A percentile compares a stretch with the other conserved stretches of the same genome.
Evolutionary conservation across 345 rosid genomes (phyloP).

Genomic region (Lepidium sativum): DNA sequence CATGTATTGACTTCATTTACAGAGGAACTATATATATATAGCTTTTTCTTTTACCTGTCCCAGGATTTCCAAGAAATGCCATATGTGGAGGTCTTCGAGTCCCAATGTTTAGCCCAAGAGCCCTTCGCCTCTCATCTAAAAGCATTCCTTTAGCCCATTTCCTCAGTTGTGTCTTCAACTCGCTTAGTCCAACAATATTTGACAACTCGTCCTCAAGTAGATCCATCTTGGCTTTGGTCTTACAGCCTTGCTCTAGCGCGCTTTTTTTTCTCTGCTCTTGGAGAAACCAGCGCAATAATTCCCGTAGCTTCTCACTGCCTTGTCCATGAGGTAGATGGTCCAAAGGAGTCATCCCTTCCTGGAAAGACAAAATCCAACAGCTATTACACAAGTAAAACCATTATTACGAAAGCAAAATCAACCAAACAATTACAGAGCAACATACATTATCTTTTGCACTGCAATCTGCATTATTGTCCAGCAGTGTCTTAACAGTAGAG

Average conservation of each 20-base stretch:
- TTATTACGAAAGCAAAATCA: neutral
- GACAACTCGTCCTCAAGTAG: slow-evolving; percentile 73
- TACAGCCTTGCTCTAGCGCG: slow-evolving; percentile 70
- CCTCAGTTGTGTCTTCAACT: slow-evolving; percentile 76
- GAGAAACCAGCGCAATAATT: slow-evolving; percentile 45
- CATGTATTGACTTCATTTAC: neutral
- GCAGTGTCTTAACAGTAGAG: slow-evolving; percentile 75
- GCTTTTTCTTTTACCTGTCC: slow-evolving; percentile 53
- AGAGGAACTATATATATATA: neutral
- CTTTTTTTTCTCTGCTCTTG: slow-evolving; percentile 77
- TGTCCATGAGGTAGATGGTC: slow-evolving; percentile 83
- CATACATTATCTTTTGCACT: slow-evolving; percentile 77
- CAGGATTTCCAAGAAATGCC: slow-evolving; percentile 98
- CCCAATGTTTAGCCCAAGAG: slow-evolving; percentile 86
- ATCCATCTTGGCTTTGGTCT: slow-evolving; percentile 85
- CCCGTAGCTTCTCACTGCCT: slow-evolving; percentile 56
- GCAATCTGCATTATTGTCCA: slow-evolving; percentile 84
- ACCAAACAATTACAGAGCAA: neutral
- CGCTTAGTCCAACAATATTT: slow-evolving; percentile 71
- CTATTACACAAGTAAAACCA: neutral
- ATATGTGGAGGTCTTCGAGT: slow-evolving; percentile 88
- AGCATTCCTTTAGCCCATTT: slow-evolving; percentile 99
- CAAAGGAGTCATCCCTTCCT: slow-evolving; percentile 94
- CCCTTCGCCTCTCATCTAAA: slow-evolving; percentile 90
- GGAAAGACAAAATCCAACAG: slow-evolving; percentile 9